phyloP scores from a whole-genome alignment of 2,329 filamentous ascomycete genomes.

The Aspergillus sojae region DNA sequence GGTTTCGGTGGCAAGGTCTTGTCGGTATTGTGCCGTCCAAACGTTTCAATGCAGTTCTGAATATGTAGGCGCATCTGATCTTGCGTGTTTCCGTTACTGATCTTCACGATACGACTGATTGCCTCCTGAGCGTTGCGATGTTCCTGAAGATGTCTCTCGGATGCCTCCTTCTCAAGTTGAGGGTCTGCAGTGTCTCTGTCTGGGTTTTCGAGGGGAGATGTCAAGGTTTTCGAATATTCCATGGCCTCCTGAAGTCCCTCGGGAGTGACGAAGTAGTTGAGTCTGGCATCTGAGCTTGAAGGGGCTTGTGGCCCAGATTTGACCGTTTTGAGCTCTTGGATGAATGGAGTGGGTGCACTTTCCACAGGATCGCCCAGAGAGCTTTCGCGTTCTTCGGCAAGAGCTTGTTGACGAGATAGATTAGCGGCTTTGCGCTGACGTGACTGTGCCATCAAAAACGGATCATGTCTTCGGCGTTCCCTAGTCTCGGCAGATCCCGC shows the following conservation, averaged over 20 bases:
- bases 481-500: slow-evolving; percentile 67
- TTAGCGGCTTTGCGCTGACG: slow-evolving; percentile 84
- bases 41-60: slow-evolving; percentile 78
- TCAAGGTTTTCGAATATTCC: slow-evolving; percentile 68
- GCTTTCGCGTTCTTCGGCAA: slow-evolving; percentile 66
- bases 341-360: slow-evolving; percentile 77
- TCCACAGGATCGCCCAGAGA: slow-evolving; percentile 76
- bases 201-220: slow-evolving; percentile 36
- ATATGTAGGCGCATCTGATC: slow-evolving; percentile 82
- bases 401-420: slow-evolving; percentile 70
- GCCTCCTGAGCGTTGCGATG: slow-evolving; percentile 74
- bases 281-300: slow-evolving; percentile 38
- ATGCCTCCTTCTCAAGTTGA: slow-evolving; percentile 40
- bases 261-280: slow-evolving; percentile 77
- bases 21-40: slow-evolving; percentile 92
- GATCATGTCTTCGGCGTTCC: slow-evolving; percentile 72
- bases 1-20: slow-evolving; percentile 63
- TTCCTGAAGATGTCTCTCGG: slow-evolving; percentile 52
- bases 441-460: slow-evolving; percentile 79
- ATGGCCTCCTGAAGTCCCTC: slow-evolving; percentile 69
- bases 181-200: slow-evolving; percentile 39
- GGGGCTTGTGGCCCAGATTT: slow-evolving; percentile 20
- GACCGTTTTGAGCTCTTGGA: slow-evolving; percentile 50
- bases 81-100: slow-evolving; percentile 76
- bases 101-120: slow-evolving; percentile 74